Conservation (phyloP, 306 rosid species). For the Dryas drummondii region DNA sequence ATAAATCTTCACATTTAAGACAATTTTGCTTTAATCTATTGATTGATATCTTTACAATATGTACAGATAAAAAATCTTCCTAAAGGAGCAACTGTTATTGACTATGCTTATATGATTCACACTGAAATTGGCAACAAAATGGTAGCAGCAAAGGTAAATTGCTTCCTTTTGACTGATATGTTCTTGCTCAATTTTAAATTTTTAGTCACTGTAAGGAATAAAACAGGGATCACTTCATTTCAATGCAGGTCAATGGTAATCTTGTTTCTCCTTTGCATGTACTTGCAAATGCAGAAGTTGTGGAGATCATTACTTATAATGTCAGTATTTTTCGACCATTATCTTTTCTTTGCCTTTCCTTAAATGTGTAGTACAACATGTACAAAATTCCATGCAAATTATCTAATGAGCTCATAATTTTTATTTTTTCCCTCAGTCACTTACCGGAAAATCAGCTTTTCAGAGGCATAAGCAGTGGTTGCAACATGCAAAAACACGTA, state of each 20-base stretch:
- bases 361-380: not conserved
- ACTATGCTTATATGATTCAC: constrained; percentile 99
- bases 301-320: constrained; percentile 94
- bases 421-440: constrained; percentile 56
- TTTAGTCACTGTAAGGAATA: constrained; percentile 2
- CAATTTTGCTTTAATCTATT: constrained; percentile 21
- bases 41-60: constrained; percentile 19
- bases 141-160: constrained; percentile 94
- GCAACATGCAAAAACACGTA: constrained; percentile 98
- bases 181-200: constrained; percentile 20
- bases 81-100: constrained; percentile 88
- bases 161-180: constrained; percentile 16
- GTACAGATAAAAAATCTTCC: constrained; percentile 93
- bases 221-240: constrained; percentile 26
- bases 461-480: constrained; percentile 98
- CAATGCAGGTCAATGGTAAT: constrained; percentile 92
- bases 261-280: constrained; percentile 78
- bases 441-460: constrained; percentile 95
- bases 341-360: constrained; percentile 6
- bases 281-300: constrained; percentile 98
- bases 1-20: constrained; percentile 12
- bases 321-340: constrained; percentile 51
- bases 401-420: constrained; percentile 23
- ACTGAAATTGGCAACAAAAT: constrained; percentile 97
- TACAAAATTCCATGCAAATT: not conserved